These are phyloP conservation scores for Bocquillonia castaneifolia DNA, from an alignment of 441 rosid species.

Conservation along the genomic window DNA sequence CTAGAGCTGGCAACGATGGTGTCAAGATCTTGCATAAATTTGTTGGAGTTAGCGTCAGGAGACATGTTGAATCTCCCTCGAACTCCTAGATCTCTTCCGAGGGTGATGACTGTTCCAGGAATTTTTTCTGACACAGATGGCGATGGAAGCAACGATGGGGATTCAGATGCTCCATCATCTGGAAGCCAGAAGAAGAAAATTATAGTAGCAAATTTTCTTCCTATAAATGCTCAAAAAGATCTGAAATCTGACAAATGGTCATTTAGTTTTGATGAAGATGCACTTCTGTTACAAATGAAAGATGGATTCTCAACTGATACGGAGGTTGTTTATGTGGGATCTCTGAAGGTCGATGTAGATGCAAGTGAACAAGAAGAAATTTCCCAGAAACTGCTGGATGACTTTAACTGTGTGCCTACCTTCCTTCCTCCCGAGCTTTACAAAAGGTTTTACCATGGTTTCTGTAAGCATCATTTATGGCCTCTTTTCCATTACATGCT, in stretches of 20 bases:
- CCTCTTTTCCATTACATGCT: slow-evolving; percentile 86
- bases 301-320: slow-evolving; percentile 53
- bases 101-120: slow-evolving; percentile 56
- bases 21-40: slow-evolving; percentile 60
- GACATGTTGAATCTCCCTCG: slow-evolving; percentile 47
- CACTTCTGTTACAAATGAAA: slow-evolving; percentile 54
- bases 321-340: slow-evolving; percentile 60
- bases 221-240: slow-evolving; percentile 52
- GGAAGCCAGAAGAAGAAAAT: slow-evolving; percentile 41
- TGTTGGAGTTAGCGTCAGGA: slow-evolving; percentile 61
- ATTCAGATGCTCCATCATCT: slow-evolving; percentile 24
- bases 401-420: slow-evolving; percentile 69
- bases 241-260: slow-evolving; percentile 46
- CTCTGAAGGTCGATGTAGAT: slow-evolving; percentile 54
- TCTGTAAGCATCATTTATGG: slow-evolving; percentile 76
- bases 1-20: slow-evolving; percentile 33
- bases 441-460: slow-evolving; percentile 54
- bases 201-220: slow-evolving; percentile 66
- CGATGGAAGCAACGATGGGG: slow-evolving; percentile 34
- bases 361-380: slow-evolving; percentile 63
- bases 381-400: slow-evolving; percentile 51
- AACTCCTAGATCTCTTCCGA: slow-evolving; percentile 49
- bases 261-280: slow-evolving; percentile 64
- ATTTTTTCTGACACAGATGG: slow-evolving; percentile 43
- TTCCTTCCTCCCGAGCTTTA: slow-evolving; percentile 59